Percentiles rank a stretch among this genome's conserved stretches.
phyloP scores from a whole-genome alignment of 495 filamentous ascomycete species.

The Aspergillus bridgeri region DNA sequence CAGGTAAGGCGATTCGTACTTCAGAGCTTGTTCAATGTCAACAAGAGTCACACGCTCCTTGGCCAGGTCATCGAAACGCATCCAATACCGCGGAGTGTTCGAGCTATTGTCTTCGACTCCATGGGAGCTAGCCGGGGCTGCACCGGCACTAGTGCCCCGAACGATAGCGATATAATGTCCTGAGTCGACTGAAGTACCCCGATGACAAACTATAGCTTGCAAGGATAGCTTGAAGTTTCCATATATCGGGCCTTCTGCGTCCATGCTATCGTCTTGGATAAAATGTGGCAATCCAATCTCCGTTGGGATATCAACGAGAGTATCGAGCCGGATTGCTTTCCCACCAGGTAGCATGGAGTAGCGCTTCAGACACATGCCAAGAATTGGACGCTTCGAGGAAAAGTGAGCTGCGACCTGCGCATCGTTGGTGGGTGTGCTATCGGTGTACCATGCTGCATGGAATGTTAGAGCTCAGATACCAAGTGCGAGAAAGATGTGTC shows the following conservation, averaged over 20 bases:
- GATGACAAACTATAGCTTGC: slow-evolving; percentile 87
- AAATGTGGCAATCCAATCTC: slow-evolving; percentile 88
- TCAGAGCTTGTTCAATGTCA: slow-evolving; percentile 72
- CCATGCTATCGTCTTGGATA: slow-evolving; percentile 71
- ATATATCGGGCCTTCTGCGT: slow-evolving; percentile 60
- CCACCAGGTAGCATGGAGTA: slow-evolving; percentile 75
- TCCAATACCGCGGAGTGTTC: slow-evolving; percentile 67
- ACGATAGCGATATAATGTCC: slow-evolving; percentile 89
- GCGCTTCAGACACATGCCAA: slow-evolving; percentile 89
- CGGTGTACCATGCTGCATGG: slow-evolving; percentile 56
- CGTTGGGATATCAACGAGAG: slow-evolving; percentile 85
- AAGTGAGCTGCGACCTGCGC: slow-evolving; percentile 72
- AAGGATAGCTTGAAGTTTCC: slow-evolving; percentile 86
- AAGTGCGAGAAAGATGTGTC: slow-evolving; percentile 17
- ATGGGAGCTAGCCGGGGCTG: slow-evolving; percentile 48
- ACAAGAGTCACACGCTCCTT: slow-evolving; percentile 66
- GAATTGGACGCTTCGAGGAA: slow-evolving; percentile 68
- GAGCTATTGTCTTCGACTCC: slow-evolving; percentile 47
- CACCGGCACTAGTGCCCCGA: slow-evolving; percentile 52
- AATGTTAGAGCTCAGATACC: slow-evolving; percentile 34
- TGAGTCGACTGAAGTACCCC: slow-evolving; percentile 81
- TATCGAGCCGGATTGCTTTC: slow-evolving; percentile 63
- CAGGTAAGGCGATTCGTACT: slow-evolving; percentile 87
- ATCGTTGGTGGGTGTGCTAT: slow-evolving; percentile 67
- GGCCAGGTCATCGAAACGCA: slow-evolving; percentile 85